phyloP scores from a whole-genome alignment of 768 basidiomycete species.

The Boletus reticuloceps region DNA sequence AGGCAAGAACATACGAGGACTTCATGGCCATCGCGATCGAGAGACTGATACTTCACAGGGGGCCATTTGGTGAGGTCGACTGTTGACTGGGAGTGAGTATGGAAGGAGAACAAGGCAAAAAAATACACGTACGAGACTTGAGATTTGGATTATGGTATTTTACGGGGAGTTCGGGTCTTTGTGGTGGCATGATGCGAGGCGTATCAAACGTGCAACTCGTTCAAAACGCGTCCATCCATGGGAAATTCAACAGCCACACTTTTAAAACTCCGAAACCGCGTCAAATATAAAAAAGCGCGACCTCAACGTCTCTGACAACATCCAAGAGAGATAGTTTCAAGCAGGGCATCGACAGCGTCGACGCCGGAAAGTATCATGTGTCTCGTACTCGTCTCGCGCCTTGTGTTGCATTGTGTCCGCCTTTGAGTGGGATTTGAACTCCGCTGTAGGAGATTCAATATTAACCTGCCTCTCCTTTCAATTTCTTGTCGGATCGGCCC shows the following conservation, averaged over 20 bases:
- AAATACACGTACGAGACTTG: conserved; percentile 37
- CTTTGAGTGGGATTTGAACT: no score
- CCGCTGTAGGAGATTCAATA: no score
- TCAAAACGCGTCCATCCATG: conserved; percentile 33
- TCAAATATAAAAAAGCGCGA: not conserved
- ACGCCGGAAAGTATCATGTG: no score
- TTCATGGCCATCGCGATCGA: conserved; percentile 82
- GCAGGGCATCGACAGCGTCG: no score
- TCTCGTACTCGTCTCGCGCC: no score
- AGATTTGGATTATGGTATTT: conserved; percentile 51
- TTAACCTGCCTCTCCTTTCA: no score
- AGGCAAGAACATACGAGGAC: conserved; percentile 61
- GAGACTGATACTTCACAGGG: conserved; percentile 88
- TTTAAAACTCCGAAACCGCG: conserved; percentile 31
- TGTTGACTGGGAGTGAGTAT: conserved; percentile 4
- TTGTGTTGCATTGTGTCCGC: no score
- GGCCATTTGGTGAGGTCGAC: conserved; percentile 51
- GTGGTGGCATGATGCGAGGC: conserved; percentile 27
- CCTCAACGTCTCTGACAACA: no score
- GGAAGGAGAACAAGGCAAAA: not conserved
- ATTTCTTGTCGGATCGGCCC: no score
- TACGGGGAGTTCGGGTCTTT: conserved; percentile 52
- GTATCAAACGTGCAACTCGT: conserved; percentile 22
- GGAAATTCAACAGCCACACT: conserved; percentile 31
- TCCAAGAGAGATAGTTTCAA: no score